Percentiles rank a stretch among this genome's conserved stretches.
These are phyloP conservation scores for Stellera chamaejasme DNA, from an alignment of 345 rosid genomes.

Conservation along the genomic window DNA sequence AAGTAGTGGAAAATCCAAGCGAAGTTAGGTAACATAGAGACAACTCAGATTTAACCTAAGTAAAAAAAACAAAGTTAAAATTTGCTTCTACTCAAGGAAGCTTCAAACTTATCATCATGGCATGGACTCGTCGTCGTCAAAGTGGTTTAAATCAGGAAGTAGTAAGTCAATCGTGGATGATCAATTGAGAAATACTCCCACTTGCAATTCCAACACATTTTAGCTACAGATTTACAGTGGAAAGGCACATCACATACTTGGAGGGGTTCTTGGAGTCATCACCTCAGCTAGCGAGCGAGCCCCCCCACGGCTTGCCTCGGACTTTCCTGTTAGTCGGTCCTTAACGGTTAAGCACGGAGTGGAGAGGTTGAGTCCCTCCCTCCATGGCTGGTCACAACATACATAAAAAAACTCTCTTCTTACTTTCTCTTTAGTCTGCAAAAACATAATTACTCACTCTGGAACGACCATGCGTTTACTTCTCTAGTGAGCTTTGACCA, in stretches of 20 bases:
- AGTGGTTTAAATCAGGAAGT: too few species aligned
- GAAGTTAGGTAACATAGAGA: too few species aligned
- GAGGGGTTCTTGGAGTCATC: conserved; percentile 10
- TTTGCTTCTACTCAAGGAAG: too few species aligned
- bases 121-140: too few species aligned
- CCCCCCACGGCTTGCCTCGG: conserved; percentile 2
- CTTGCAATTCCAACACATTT: conserved; percentile 18
- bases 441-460: conserved; percentile 5
- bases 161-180: neutral
- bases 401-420: neutral
- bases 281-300: neutral
- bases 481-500: conserved; percentile 43
- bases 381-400: neutral
- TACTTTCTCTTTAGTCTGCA: conserved; percentile 8
- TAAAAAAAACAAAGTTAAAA: too few species aligned
- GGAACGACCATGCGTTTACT: conserved; percentile 7
- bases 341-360: neutral
- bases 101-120: too few species aligned
- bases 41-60: too few species aligned
- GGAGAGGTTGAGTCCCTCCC: conserved; percentile 4
- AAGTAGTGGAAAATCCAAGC: too few species aligned
- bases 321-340: neutral
- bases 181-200: conserved; percentile 29
- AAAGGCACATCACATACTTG: conserved; percentile 14
- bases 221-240: conserved; percentile 37